phyloP scores from a whole-genome alignment of 371 early-diverging fungal species.

The Apophysomyces elegans region DNA sequence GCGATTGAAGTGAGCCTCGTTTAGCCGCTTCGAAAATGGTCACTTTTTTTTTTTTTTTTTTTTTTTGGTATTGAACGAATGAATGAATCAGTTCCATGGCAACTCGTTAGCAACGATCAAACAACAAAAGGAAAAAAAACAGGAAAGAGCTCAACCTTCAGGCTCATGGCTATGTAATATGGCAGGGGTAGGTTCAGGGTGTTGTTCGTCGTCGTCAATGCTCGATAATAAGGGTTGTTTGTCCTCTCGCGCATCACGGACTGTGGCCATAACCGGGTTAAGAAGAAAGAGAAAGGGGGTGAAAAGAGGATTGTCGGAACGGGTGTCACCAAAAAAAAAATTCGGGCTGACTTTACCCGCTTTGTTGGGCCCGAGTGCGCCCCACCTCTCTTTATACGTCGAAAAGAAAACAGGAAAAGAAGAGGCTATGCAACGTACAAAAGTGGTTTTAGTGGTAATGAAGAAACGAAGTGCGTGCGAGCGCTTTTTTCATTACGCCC shows the following conservation, averaged over 20 bases:
- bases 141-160: neutral
- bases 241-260: neutral
- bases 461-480: too few species aligned
- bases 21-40: constrained; percentile 3
- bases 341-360: too few species aligned
- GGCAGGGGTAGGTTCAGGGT: neutral
- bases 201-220: neutral
- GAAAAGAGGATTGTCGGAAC: neutral
- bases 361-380: neutral
- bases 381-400: neutral
- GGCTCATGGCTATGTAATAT: neutral
- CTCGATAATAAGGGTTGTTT: neutral
- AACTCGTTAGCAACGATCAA: too few species aligned
- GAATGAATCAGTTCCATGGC: neutral
- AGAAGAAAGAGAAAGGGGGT: neutral
- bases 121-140: too few species aligned
- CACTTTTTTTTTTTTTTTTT: constrained; percentile 7
- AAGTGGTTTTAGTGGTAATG: too few species aligned
- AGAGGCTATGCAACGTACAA: too few species aligned
- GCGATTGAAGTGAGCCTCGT: constrained; percentile 6
- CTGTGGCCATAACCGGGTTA: neutral
- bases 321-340: too few species aligned
- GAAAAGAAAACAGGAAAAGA: neutral
- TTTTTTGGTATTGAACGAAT: neutral
- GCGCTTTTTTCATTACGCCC: too few species aligned